A percentile compares a stretch with the other conserved stretches of the same genome.
Evolutionary conservation across 2,329 filamentous ascomycete species (phyloP).

Genomic region (Stemphylium beticola): DNA sequence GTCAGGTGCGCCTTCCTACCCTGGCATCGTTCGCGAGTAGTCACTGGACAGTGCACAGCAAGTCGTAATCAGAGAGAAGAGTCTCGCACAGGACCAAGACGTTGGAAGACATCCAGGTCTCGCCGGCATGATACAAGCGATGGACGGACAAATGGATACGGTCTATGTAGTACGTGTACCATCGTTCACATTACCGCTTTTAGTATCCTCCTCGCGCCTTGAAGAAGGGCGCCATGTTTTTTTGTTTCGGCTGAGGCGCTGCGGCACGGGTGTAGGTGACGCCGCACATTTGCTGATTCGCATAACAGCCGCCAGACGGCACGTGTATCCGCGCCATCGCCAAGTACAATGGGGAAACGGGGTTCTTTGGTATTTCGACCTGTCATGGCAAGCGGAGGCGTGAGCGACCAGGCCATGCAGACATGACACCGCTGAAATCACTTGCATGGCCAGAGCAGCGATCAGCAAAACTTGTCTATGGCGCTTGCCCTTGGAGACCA

Average conservation of each 20-base stretch:
- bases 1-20: conserved; percentile 7
- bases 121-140: too few relatives aligned
- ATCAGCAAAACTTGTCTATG: too few relatives aligned
- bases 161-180: too few relatives aligned
- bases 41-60: conserved; percentile 8
- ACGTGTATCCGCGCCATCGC: conserved; percentile 5
- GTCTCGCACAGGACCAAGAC: too few relatives aligned
- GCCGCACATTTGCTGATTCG: conserved; percentile 20
- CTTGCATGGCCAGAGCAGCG: too few relatives aligned
- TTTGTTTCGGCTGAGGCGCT: conserved; percentile 22
- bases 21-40: conserved; percentile 4
- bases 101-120: too few relatives aligned
- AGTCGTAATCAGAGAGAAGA: not conserved
- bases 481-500: too few relatives aligned
- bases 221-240: not conserved
- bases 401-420: too few relatives aligned
- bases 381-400: too few relatives aligned
- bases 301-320: conserved; percentile 23
- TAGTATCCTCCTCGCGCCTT: not conserved
- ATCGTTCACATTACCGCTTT: not conserved
- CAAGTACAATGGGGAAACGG: conserved; percentile 3
- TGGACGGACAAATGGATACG: too few relatives aligned
- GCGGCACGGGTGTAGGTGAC: conserved; percentile 8
- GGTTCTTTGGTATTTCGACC: not conserved
- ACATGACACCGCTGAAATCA: too few relatives aligned